These are phyloP conservation scores for Furcasterigmium furcatum DNA, from an alignment of 2,329 filamentous ascomycete species.

Conservation along the genomic window DNA sequence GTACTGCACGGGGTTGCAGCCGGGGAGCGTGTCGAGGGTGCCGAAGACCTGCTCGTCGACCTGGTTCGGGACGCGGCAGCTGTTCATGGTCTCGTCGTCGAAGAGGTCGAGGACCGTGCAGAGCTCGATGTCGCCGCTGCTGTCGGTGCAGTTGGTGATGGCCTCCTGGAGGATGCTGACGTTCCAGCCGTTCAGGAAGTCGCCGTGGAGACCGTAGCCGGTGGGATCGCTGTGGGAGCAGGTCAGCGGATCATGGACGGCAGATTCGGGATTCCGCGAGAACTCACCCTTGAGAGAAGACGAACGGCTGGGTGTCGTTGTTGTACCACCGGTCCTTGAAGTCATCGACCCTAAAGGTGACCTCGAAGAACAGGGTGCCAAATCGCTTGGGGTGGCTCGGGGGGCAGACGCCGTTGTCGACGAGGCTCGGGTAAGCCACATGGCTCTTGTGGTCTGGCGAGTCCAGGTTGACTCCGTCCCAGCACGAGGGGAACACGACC, in stretches of 20 bases:
- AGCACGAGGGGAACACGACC: slow-evolving; percentile 49
- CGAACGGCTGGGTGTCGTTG: slow-evolving; percentile 57
- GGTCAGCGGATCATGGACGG: too few species aligned
- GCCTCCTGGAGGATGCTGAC: slow-evolving; percentile 60
- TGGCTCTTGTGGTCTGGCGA: slow-evolving; percentile 8
- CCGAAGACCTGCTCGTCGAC: slow-evolving; percentile 42
- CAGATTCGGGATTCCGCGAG: too few species aligned
- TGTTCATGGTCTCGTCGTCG: slow-evolving; percentile 30
- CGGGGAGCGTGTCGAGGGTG: slow-evolving; percentile 46
- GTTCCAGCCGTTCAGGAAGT: slow-evolving; percentile 75
- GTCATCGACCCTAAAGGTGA: slow-evolving; percentile 55
- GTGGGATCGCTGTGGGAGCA: slow-evolving; percentile 30
- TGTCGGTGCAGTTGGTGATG: slow-evolving; percentile 62
- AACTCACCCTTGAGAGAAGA: slow-evolving; percentile 57
- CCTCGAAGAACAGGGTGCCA: slow-evolving; percentile 54
- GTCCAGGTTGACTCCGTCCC: slow-evolving; percentile 10
- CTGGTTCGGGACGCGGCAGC: slow-evolving; percentile 47
- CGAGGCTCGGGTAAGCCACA: slow-evolving; percentile 7
- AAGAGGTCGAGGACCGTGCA: slow-evolving; percentile 52
- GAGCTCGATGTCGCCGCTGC: slow-evolving; percentile 55
- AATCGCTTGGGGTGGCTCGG: slow-evolving; percentile 48
- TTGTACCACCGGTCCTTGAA: slow-evolving; percentile 50
- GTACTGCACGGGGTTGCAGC: slow-evolving; percentile 43
- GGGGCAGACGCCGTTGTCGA: slow-evolving; percentile 48
- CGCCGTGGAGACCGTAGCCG: slow-evolving; percentile 67